Evolutionary conservation across 208 protist genomes (phyloP), one percentile per base, ranked within the genome.

Genomic region (Leishmania braziliensis): DNA sequence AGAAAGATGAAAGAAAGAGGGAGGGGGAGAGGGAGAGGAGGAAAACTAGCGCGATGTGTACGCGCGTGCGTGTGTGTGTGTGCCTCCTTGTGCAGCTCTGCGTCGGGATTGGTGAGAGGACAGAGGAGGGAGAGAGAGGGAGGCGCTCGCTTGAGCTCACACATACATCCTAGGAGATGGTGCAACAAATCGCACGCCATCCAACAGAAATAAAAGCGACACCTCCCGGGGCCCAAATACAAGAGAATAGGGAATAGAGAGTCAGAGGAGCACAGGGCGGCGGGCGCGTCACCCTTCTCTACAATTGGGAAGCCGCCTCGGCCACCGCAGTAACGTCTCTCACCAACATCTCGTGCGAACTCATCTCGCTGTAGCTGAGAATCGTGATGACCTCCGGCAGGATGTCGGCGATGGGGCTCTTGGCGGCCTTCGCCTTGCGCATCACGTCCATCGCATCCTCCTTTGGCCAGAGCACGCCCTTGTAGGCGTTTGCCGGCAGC

Each of bases 381-480:
- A 72, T 72, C 12, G 76, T 78, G 26, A 69, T 83, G 60, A 83
- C 86, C 36, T 79, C 75, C 50, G 71, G 74, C 2, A 81, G 71
- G 65, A 93, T 84, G 9, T 66, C 78, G 18, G 78, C 79, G 68
- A 86, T 83, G 50, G 72, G 33, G 62, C 75, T 84, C 36, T 79
- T 79, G 36, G 86, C 51, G 12, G 72, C 56, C 82, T 91, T 93
- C 14, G 84, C 78, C 77, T 79, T 80, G 58, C 85, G 83, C 62
- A 56, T 80, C 48, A 96, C 80, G 26, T 93, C 91, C 10, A 78
- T 79, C 33, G 84, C 29, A 29, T 93, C 87, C 23, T 96, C 92
- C 82, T 96, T 96, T 5, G 85, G 78, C 90, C 91, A 93, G 65
- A 96, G 12, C 39, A 96, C 81, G 36, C 89, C 89, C 65, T 73